phyloP scores from a whole-genome alignment of 768 basidiomycete species.

The Solioccasus polychromus region DNA sequence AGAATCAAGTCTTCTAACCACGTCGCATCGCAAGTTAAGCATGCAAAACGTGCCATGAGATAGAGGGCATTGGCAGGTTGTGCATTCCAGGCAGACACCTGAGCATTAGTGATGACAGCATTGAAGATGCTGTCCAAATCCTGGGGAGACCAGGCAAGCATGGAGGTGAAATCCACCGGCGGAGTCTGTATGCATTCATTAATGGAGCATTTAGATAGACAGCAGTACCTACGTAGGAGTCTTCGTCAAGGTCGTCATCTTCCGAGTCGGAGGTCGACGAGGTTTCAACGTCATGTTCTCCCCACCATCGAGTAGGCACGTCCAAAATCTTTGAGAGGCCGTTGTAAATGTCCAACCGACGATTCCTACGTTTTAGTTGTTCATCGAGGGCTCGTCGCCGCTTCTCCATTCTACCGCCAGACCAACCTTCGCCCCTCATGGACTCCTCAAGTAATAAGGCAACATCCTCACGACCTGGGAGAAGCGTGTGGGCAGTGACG shows the following conservation, averaged over 20 bases:
- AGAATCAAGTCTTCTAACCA: constrained; percentile 94
- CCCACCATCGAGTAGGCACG: constrained; percentile 66
- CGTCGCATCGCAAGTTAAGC: constrained; percentile 80
- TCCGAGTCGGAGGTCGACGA: constrained; percentile 48
- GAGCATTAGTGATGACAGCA: constrained; percentile 75
- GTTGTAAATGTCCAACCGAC: constrained; percentile 55
- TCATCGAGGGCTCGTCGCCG: constrained; percentile 59
- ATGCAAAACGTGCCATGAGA: constrained; percentile 91
- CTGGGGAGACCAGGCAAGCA: constrained; percentile 91
- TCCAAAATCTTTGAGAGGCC: constrained; percentile 56
- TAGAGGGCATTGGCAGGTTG: constrained; percentile 92
- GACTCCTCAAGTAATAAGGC: constrained; percentile 85
- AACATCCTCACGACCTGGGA: constrained; percentile 83
- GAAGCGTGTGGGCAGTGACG: constrained; percentile 75
- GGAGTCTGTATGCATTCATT: constrained; percentile 53
- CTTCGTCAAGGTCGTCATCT: constrained; percentile 49
- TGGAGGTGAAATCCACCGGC: constrained; percentile 70
- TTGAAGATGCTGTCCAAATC: constrained; percentile 76
- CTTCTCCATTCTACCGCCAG: constrained; percentile 71
- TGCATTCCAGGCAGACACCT: constrained; percentile 65
- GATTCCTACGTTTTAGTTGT: constrained; percentile 49
- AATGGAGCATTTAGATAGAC: constrained; percentile 2
- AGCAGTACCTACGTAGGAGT: constrained; percentile 42
- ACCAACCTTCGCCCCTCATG: constrained; percentile 84
- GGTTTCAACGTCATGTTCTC: constrained; percentile 41